A percentile compares a stretch with the other conserved stretches of the same genome.
Evolutionary conservation across 2,329 filamentous ascomycete species (phyloP).

Genomic region (Leptographium procerum): DNA sequence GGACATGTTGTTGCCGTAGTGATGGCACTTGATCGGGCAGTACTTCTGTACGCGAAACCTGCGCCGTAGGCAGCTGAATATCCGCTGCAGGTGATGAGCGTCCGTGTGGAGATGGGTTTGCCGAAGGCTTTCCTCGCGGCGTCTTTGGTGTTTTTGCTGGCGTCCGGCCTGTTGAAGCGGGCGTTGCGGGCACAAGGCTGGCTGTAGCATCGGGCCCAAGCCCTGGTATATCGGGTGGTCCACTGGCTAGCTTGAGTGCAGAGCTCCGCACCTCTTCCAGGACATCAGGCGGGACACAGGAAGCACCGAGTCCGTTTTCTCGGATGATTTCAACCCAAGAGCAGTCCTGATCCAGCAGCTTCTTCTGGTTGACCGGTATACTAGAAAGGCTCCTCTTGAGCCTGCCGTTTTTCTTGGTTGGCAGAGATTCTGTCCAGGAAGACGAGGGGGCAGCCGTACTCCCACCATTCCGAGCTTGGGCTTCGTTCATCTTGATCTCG

Average conservation of each 20-base stretch:
- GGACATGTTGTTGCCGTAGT: not conserved
- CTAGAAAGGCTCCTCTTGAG: conserved; percentile 18
- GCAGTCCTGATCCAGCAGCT: conserved; percentile 20
- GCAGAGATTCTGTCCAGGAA: not conserved
- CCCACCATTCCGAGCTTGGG: not conserved
- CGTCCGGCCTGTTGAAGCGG: not conserved
- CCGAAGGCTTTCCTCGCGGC: not conserved
- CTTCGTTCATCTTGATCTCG: not conserved
- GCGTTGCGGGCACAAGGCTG: not conserved
- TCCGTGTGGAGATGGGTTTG: not conserved
- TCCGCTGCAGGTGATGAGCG: not conserved
- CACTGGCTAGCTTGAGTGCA: not conserved
- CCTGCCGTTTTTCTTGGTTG: not conserved
- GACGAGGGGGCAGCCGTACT: not conserved
- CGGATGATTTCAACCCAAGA: conserved; percentile 5
- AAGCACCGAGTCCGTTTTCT: not conserved
- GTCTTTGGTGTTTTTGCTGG: not conserved
- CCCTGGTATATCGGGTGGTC: not conserved
- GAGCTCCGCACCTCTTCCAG: not conserved
- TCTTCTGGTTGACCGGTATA: conserved; percentile 28
- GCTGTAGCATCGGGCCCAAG: not conserved
- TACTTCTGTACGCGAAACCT: not conserved
- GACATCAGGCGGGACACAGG: not conserved
- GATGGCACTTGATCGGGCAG: not conserved
- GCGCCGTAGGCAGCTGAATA: not conserved